Evolutionary conservation across 2,329 filamentous ascomycete species (phyloP).

Genomic region (Stachybotrys echinatus): DNA sequence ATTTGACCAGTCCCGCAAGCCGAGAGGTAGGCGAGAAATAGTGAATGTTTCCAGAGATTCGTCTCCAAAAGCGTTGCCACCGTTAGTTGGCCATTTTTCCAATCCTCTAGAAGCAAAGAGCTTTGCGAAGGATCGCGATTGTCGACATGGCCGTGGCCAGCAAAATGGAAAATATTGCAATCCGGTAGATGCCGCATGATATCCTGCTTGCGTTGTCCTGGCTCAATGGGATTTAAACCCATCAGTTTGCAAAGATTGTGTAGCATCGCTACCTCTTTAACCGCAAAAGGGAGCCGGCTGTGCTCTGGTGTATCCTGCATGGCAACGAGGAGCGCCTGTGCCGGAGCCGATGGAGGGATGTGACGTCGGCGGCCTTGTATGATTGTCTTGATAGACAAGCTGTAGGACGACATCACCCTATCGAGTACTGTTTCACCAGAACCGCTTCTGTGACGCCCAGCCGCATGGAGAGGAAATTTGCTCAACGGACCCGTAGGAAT

Average conservation of each 20-base stretch:
- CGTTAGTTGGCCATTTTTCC: conserved; percentile 3
- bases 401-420: conserved; percentile 32
- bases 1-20: conserved; percentile 27
- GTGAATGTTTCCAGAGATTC: conserved; percentile 8
- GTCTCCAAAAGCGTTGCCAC: conserved; percentile 10
- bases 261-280: conserved; percentile 13
- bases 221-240: background rate
- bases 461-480: conserved; percentile 26
- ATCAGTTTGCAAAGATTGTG: conserved; percentile 5
- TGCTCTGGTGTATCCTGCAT: conserved; percentile 14
- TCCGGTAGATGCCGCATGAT: conserved; percentile 14
- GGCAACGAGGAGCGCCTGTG: conserved; percentile 16
- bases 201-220: conserved; percentile 9
- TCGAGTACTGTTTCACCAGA: conserved; percentile 21
- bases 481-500: conserved; percentile 20
- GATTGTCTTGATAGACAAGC: conserved; percentile 25
- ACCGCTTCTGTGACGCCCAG: conserved; percentile 19
- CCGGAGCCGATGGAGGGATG: background rate
- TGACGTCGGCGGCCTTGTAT: conserved; percentile 12
- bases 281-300: conserved; percentile 9
- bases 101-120: conserved; percentile 6
- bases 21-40: conserved; percentile 32
- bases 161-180: conserved; percentile 35
- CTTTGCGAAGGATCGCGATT: conserved; percentile 7
- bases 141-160: conserved; percentile 25